A percentile compares a stretch with the other conserved stretches of the same genome.
Conservation (phyloP, 768 basidiomycete species). For the Lentinula lateritia region DNA sequence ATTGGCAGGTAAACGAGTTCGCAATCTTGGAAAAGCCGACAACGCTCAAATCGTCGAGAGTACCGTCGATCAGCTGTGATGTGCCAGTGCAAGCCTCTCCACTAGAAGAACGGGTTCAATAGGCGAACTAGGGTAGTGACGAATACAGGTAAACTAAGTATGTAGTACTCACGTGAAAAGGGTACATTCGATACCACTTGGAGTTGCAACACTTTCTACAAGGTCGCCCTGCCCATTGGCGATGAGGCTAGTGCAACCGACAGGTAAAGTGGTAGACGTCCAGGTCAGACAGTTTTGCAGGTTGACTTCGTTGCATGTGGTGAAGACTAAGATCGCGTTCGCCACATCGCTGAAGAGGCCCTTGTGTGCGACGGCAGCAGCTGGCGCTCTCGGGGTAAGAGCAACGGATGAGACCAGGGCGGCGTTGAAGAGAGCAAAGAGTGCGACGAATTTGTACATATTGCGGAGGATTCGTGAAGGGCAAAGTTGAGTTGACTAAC, state of each 20-base stretch:
- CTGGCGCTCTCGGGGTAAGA: neutral
- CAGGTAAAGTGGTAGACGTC: conserved; percentile 11
- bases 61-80: conserved; percentile 12
- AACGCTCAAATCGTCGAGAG: conserved; percentile 8
- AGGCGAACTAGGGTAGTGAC: too few species aligned
- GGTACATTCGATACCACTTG: conserved; percentile 8
- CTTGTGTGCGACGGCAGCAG: neutral
- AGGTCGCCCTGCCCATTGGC: conserved; percentile 9
- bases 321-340: conserved; percentile 7
- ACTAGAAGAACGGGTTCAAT: neutral
- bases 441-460: conserved; percentile 10
- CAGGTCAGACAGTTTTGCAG: conserved; percentile 10
- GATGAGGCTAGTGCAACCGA: conserved; percentile 11
- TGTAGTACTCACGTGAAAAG: conserved; percentile 11
- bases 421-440: conserved; percentile 12
- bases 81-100: conserved; percentile 8
- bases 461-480: neutral
- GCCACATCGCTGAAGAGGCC: neutral
- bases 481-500: neutral
- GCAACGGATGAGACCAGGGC: conserved; percentile 6
- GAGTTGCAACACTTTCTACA: conserved; percentile 6
- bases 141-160: neutral
- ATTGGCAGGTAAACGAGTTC: conserved; percentile 12
- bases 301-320: conserved; percentile 9
- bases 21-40: conserved; percentile 9